phyloP scores from a whole-genome alignment of 495 filamentous ascomycete species.

The Antarctomyces pellizariae region DNA sequence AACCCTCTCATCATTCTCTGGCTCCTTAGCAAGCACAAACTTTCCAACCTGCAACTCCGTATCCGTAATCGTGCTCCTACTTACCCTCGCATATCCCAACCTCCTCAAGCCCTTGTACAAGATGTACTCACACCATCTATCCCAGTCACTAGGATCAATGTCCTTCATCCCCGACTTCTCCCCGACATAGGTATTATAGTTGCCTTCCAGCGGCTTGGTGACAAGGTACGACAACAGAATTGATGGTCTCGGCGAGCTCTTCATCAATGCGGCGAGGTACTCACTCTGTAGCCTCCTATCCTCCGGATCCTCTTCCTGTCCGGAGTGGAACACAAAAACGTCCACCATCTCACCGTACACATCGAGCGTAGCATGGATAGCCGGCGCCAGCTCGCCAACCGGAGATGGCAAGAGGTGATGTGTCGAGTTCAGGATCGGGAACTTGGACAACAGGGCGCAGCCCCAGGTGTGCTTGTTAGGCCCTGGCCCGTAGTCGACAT shows the following conservation, averaged over 20 bases:
- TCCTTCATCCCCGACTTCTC: slow-evolving; percentile 79
- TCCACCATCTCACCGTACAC: slow-evolving; percentile 79
- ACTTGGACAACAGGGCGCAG: slow-evolving; percentile 77
- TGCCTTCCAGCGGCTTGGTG: slow-evolving; percentile 70
- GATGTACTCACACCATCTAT: slow-evolving; percentile 98
- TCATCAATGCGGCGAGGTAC: slow-evolving; percentile 80
- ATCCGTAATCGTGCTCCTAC: slow-evolving; percentile 78
- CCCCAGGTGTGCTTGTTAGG: slow-evolving; percentile 99
- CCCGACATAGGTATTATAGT: slow-evolving; percentile 93
- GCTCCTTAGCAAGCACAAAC: slow-evolving; percentile 53
- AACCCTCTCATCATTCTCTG: slow-evolving; percentile 31
- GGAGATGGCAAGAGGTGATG: slow-evolving; percentile 89
- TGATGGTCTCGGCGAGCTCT: slow-evolving; percentile 50
- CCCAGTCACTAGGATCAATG: slow-evolving; percentile 84
- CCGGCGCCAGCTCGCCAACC: slow-evolving; percentile 83
- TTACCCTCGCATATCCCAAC: slow-evolving; percentile 77
- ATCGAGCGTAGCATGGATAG: slow-evolving; percentile 87
- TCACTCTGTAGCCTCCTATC: slow-evolving; percentile 74
- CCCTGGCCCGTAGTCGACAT: slow-evolving; percentile 89
- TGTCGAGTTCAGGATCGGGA: slow-evolving; percentile 91
- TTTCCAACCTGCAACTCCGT: slow-evolving; percentile 96
- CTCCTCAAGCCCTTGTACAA: slow-evolving; percentile 76
- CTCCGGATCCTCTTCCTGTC: slow-evolving; percentile 92
- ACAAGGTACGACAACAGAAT: slow-evolving; percentile 85
- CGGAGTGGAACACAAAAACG: slow-evolving; percentile 96